These are phyloP conservation scores for Protomyces pachydermus DNA, from an alignment of 1,139 yeast species.

Conservation along the genomic window DNA sequence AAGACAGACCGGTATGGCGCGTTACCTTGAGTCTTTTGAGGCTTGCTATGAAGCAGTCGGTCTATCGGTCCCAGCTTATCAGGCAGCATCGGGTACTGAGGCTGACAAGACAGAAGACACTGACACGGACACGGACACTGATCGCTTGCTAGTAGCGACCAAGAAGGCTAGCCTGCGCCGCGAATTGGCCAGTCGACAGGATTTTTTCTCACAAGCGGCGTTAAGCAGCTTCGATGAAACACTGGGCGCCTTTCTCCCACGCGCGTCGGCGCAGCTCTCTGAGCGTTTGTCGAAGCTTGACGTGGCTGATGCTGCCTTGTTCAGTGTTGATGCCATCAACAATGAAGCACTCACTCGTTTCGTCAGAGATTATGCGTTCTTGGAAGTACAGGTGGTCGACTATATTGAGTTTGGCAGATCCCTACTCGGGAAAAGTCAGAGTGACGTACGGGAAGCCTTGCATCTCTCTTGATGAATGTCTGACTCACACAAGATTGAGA, in stretches of 20 bases:
- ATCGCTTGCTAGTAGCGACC: not conserved
- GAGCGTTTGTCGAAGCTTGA: slow-evolving; percentile 37
- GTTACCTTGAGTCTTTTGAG: slow-evolving; percentile 26
- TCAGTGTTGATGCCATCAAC: slow-evolving; percentile 38
- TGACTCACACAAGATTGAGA: not conserved
- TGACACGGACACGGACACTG: not conserved
- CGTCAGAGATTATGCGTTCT: slow-evolving; percentile 36
- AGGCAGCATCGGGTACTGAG: not conserved
- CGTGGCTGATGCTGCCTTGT: slow-evolving; percentile 36
- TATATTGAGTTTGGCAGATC: slow-evolving; percentile 34
- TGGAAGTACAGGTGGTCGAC: slow-evolving; percentile 35
- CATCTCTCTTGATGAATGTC: not conserved
- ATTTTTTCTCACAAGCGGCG: slow-evolving; percentile 12
- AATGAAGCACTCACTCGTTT: slow-evolving; percentile 38
- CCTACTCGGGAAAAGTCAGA: slow-evolving; percentile 36
- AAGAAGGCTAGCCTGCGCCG: slow-evolving; percentile 14
- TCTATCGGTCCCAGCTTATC: not conserved
- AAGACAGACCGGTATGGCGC: slow-evolving; percentile 47
- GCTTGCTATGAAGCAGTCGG: not conserved
- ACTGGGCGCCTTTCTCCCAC: slow-evolving; percentile 41
- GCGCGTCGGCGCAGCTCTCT: slow-evolving; percentile 39
- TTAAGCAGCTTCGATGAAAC: slow-evolving; percentile 34
- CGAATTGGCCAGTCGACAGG: slow-evolving; percentile 16
- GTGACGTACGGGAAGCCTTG: slow-evolving; percentile 33
- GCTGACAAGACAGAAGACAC: not conserved